Percentiles rank a stretch among this genome's conserved stretches.
phyloP scores from a whole-genome alignment of 306 rosid species.

The Purshia tridentata region DNA sequence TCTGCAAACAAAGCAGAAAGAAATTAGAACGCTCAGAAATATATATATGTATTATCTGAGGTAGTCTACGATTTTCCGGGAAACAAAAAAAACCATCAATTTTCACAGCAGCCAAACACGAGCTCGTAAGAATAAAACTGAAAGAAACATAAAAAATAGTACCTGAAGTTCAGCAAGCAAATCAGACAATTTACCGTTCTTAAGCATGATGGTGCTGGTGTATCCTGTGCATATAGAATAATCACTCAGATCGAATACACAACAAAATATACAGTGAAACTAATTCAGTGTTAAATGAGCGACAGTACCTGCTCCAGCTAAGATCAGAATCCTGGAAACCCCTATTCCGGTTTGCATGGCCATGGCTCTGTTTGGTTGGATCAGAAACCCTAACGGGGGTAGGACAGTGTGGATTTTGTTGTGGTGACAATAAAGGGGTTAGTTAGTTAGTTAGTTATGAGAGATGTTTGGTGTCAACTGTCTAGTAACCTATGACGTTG shows the following conservation, averaged over 20 bases:
- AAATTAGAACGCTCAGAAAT: not conserved
- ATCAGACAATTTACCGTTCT: constrained; percentile 76
- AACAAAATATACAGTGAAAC: not conserved
- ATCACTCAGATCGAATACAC: constrained; percentile 25
- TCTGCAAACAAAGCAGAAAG: constrained; percentile 34
- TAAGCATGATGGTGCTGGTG: constrained; percentile 60
- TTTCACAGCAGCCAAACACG: constrained; percentile 12
- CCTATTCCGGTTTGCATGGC: constrained; percentile 74
- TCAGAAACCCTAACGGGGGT: constrained; percentile 14
- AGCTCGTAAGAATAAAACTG: not conserved
- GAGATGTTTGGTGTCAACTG: no score
- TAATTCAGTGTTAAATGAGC: not conserved
- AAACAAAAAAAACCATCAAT: constrained; percentile 6
- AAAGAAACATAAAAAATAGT: not conserved
- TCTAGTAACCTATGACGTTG: no score
- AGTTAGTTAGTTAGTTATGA: no score
- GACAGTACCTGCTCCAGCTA: constrained; percentile 66
- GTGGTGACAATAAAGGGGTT: no score
- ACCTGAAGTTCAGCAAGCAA: constrained; percentile 82
- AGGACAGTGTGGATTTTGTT: not conserved
- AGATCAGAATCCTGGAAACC: constrained; percentile 53
- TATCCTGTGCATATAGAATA: constrained; percentile 51
- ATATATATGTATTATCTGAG: not conserved
- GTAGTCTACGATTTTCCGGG: constrained; percentile 11
- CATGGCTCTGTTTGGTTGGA: constrained; percentile 45